phyloP scores from a whole-genome alignment of 306 rosid species.

The Casuarina glauca region DNA sequence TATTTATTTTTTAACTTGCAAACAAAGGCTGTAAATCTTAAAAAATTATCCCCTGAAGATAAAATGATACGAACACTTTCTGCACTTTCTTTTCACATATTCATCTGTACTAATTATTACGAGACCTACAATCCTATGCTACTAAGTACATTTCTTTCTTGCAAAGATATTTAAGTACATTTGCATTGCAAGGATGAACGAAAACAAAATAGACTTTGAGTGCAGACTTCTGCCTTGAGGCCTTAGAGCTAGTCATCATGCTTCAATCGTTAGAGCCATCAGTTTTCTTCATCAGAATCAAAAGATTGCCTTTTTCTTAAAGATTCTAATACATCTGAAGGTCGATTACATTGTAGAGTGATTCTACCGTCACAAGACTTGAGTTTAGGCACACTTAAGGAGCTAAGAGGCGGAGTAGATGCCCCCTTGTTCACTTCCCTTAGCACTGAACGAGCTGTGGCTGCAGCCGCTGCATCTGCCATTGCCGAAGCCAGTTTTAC shows the following conservation, averaged over 20 bases:
- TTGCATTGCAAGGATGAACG: too few species aligned
- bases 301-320: conserved; percentile 63
- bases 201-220: neutral
- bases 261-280: conserved; percentile 1
- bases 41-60: too few species aligned
- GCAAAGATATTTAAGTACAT: too few species aligned
- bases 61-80: too few species aligned
- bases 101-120: too few species aligned
- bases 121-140: too few species aligned
- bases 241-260: neutral
- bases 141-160: too few species aligned
- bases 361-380: conserved; percentile 42
- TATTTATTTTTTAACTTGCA: too few species aligned
- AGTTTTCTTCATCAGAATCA: conserved; percentile 72
- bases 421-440: conserved; percentile 72
- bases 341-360: conserved; percentile 31
- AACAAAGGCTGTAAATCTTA: too few species aligned
- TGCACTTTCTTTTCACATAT: too few species aligned
- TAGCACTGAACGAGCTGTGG: conserved; percentile 78
- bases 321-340: conserved; percentile 51
- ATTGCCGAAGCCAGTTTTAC: conserved; percentile 69
- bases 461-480: conserved; percentile 80
- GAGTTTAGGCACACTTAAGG: conserved; percentile 65
- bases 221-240: neutral
- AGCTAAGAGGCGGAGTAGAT: conserved; percentile 57